phyloP scores from a whole-genome alignment of 2,329 filamentous ascomycete species.

The Penicillium sp. region DNA sequence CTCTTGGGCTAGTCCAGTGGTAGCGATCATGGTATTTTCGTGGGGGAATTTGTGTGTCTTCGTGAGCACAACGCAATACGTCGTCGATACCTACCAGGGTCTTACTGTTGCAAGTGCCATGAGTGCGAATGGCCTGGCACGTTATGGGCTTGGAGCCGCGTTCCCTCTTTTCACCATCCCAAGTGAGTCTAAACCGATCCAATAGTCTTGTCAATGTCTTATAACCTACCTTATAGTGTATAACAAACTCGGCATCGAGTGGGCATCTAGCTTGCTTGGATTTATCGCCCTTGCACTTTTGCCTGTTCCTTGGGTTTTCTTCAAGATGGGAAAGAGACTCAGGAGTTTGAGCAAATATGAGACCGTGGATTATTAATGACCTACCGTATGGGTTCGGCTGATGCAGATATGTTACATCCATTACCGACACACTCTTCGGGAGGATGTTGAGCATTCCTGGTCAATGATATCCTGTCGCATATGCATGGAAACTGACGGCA shows the following conservation, averaged over 20 bases:
- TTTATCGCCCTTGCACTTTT: slow-evolving; percentile 45
- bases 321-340: slow-evolving; percentile 42
- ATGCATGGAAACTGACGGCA: neutral
- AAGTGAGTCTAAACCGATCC: slow-evolving; percentile 11
- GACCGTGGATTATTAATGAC: neutral
- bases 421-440: no score
- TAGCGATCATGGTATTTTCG: slow-evolving; percentile 17
- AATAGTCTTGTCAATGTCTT: neutral
- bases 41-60: slow-evolving; percentile 24
- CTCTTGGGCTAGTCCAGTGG: slow-evolving; percentile 15
- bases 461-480: neutral
- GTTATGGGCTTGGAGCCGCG: slow-evolving; percentile 17
- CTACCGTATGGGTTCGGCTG: neutral
- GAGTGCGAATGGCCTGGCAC: slow-evolving; percentile 21
- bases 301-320: slow-evolving; percentile 46
- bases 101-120: slow-evolving; percentile 21
- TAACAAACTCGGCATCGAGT: slow-evolving; percentile 58
- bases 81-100: slow-evolving; percentile 17
- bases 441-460: no score
- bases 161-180: slow-evolving; percentile 21
- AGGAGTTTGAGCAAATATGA: slow-evolving; percentile 17
- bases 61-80: slow-evolving; percentile 19
- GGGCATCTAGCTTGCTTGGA: slow-evolving; percentile 59
- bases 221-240: slow-evolving; percentile 45
- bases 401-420: neutral